phyloP scores from a whole-genome alignment of 441 rosid genomes.

The Iberis amara region DNA sequence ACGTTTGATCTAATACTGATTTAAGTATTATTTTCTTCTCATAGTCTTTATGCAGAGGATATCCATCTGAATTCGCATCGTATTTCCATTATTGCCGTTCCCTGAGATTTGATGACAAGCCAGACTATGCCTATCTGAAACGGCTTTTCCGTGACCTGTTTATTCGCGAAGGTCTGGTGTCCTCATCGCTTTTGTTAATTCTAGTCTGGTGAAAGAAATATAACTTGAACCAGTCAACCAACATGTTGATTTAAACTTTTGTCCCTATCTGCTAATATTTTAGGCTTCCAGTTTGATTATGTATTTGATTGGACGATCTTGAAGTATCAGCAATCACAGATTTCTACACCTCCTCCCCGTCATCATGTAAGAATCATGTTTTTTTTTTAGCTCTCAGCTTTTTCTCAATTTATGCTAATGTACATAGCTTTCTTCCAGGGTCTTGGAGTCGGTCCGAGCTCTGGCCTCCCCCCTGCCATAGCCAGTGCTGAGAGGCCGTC shows the following conservation, averaged over 20 bases:
- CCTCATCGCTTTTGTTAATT: constrained; percentile 12
- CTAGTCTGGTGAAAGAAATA: constrained; percentile 1
- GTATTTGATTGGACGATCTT: constrained; percentile 89
- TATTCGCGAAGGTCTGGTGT: constrained; percentile 70
- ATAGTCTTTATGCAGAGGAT: constrained; percentile 76
- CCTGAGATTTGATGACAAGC: constrained; percentile 78
- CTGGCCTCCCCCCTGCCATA: constrained; percentile 68
- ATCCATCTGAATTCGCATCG: constrained; percentile 85
- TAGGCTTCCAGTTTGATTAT: constrained; percentile 87
- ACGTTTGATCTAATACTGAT: neutral
- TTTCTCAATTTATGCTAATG: constrained; percentile 4
- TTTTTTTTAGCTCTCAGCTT: neutral
- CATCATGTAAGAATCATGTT: constrained; percentile 39
- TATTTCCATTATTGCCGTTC: constrained; percentile 86
- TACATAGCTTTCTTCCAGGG: constrained; percentile 39
- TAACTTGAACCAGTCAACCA: constrained; percentile 10
- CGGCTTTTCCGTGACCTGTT: constrained; percentile 86
- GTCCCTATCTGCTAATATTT: constrained; percentile 18
- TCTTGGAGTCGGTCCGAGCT: constrained; percentile 76
- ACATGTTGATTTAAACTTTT: constrained; percentile 10
- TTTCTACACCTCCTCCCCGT: constrained; percentile 54
- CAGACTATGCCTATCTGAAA: constrained; percentile 81
- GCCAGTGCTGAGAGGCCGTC: constrained; percentile 65
- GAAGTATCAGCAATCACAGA: constrained; percentile 85
- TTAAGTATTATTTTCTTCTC: neutral